Evolutionary conservation across 1,139 yeast species (phyloP).

Genomic region (Hansenula sp.): DNA sequence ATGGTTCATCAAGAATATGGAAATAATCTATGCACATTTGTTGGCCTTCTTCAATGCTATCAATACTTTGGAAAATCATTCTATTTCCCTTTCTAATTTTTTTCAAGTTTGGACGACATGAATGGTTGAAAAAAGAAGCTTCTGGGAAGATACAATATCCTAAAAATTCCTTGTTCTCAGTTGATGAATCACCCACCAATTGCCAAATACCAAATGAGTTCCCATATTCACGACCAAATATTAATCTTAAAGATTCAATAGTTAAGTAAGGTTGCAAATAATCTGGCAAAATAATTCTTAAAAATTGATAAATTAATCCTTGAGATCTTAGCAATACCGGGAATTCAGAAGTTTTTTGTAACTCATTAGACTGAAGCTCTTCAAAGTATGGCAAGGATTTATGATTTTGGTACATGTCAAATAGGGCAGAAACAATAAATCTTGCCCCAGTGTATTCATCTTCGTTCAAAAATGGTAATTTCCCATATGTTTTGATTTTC

Average conservation of each 20-base stretch:
- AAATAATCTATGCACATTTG: constrained; percentile 65
- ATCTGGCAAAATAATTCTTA: constrained; percentile 38
- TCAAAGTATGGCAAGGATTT: constrained; percentile 28
- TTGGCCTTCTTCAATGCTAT: constrained; percentile 35
- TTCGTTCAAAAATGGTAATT: constrained; percentile 29
- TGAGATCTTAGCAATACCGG: constrained; percentile 51
- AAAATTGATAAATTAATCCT: constrained; percentile 45
- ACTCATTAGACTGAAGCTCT: constrained; percentile 52
- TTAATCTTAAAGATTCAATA: constrained; percentile 37
- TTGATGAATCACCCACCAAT: constrained; percentile 25
- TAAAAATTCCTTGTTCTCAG: constrained; percentile 53
- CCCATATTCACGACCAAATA: constrained; percentile 62
- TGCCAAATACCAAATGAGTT: constrained; percentile 79
- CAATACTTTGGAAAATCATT: constrained; percentile 32
- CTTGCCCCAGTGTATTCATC: constrained; percentile 37
- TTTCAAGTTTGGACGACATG: constrained; percentile 49
- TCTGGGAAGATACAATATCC: constrained; percentile 66
- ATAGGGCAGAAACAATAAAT: constrained; percentile 27
- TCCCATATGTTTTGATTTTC: constrained; percentile 17
- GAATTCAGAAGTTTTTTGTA: constrained; percentile 40
- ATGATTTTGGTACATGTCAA: constrained; percentile 13
- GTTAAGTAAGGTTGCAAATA: constrained; percentile 36
- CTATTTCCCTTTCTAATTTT: constrained; percentile 30
- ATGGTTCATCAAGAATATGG: constrained; percentile 40
- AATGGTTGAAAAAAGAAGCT: constrained; percentile 70